Base-by-base conservation (phyloP, 2,329 filamentous ascomycete genomes). In the Neofusicoccum umdonicola region DNA sequence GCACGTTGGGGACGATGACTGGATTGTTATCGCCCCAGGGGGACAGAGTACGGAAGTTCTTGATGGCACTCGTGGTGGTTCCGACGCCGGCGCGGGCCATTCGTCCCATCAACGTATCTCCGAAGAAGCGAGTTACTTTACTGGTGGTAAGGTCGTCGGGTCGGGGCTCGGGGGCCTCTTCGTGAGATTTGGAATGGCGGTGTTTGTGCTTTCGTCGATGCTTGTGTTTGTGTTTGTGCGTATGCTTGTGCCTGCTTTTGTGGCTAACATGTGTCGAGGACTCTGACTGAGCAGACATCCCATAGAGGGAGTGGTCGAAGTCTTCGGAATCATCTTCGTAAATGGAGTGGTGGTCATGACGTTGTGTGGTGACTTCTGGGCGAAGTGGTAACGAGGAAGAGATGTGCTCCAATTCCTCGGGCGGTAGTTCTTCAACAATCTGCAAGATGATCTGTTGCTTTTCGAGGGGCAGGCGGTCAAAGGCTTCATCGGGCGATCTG, bases 11-110 rank as follows among this genome's bases (percentile, higher is more conserved):
- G 4, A 77, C 69, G 0, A 75, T 77, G 17, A 78, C 75, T 2
- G 76, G 74, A 62, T 77, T 78, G 66, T 78, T 78, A 66, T 77
- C 76, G 37, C 76, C 76, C 75, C 75, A 78, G 3, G 76, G 76
- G 11, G 72, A 74, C 2, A 78, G 68, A 0, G 71, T 66, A 4
- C 70, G 68, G 13, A 74, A 72, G 70, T 77, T 74, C 51, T 76
- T 76, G 44, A 75, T 51, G 13, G 74, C 70, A 1, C 74, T 72
- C 2, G 74, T 73, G 11, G 69, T 72, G 3, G 74, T 76, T 52
- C 73, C 69, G 12, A 77, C 73, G 3, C 71, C 73, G 1, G 74
- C 73, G 44, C 76, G 72, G 8, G 72, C 75, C 44, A 77, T 70
- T 12, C 75, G 73, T 22, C 75, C 75, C 34, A 76, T 69, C 2